Evolutionary conservation across 768 basidiomycete species (phyloP), one percentile per base, ranked within the genome.

Genomic region (Cystofilobasidium ferigula): DNA sequence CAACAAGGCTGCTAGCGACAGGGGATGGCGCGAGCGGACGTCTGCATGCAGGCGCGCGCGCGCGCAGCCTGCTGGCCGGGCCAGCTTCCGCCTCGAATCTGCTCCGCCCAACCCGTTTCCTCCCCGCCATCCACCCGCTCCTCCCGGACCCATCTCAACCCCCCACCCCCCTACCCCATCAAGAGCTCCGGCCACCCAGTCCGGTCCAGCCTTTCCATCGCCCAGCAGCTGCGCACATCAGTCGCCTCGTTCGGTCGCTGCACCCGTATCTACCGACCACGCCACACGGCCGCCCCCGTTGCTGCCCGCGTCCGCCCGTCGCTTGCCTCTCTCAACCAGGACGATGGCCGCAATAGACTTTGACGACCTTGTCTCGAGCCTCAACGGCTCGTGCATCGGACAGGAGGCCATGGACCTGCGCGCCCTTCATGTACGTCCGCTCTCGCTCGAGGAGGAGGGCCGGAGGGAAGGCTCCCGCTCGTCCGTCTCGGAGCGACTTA

Each of bases 291-390:
- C n/a, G n/a, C n/a, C n/a, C 30, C 54, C 30, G 28, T 51, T 12
- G 14, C 22, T 20, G 14, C 26, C 10, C 22, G 13, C 48, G 26
- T n/a, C 48, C 22, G 28, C 38, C 36, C 28, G 8, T 20, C 36
- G 24, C 57, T 43, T 3, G 10, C 51, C 51, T 4, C 34, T 60
- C 40, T 20, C 20, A 20, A 22, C 34, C 14, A 16, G 6, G n/a
- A 47, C 28, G 43, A 66, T 60, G 64, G 58, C 58, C 38, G 64
- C 64, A 2, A 53, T 66, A 8, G 64, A 66, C 51, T 66, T 66
- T 56, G 64, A 66, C 59, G 64, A 66, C 60, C 64, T 66, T 48
- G 59, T 66, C 48, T 58, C 64, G 10, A 66, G 57, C 30, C 59
- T 66, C 48, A 66, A 66, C 22, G 60, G 59, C 14, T 61, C 58